Evolutionary conservation across 176 grass and related monocot genomes (phyloP).

Genomic region (Oryza longistaminata): DNA sequence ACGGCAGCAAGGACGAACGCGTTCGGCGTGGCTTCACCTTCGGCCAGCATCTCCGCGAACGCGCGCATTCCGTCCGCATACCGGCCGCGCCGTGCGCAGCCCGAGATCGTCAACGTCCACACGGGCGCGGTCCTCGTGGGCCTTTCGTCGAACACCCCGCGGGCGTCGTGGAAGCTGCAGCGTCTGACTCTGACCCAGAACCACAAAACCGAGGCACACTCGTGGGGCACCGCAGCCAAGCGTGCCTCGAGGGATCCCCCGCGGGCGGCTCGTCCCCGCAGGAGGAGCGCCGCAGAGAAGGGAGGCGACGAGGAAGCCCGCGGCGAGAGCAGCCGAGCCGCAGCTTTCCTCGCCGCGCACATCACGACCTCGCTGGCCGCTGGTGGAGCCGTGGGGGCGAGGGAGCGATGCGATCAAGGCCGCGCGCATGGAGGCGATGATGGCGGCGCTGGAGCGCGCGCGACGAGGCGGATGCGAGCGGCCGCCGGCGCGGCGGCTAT

Average conservation of each 20-base stretch:
- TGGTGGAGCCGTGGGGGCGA: background rate
- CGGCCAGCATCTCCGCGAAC: constrained; percentile 44
- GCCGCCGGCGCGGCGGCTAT: too few relatives aligned
- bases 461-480: background rate
- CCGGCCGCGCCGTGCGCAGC: constrained; percentile 35
- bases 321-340: constrained; percentile 9
- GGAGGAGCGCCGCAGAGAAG: background rate
- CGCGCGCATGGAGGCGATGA: background rate
- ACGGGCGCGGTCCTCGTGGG: constrained; percentile 8
- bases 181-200: background rate
- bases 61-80: constrained; percentile 29
- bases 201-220: background rate
- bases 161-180: background rate
- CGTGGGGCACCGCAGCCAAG: background rate
- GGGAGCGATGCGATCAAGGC: background rate
- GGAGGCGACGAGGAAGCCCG: background rate
- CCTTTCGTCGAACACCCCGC: constrained; percentile 26
- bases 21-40: constrained; percentile 21
- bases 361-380: constrained; percentile 9
- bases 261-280: background rate
- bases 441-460: background rate
- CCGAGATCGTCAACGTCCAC: constrained; percentile 52
- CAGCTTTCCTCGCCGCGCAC: constrained; percentile 13
- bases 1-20: constrained; percentile 57
- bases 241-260: background rate